Conservation (phyloP, 2,329 filamentous ascomycete species). For the Penicillium sp. region DNA sequence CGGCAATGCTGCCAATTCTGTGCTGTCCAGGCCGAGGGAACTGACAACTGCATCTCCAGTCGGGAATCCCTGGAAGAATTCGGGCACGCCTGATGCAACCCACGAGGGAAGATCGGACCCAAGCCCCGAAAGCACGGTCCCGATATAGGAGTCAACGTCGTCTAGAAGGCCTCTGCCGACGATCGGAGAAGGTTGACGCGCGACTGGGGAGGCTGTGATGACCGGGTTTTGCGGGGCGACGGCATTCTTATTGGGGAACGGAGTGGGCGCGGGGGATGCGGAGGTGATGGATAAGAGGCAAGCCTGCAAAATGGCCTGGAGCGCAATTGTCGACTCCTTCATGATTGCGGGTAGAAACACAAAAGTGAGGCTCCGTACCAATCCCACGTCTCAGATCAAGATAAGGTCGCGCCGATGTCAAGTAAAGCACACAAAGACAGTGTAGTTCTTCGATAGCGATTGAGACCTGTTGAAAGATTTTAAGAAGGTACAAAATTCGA, state of each 20-base stretch:
- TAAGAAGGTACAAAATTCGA: neutral
- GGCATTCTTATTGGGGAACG: slow-evolving; percentile 3
- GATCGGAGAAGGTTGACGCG: slow-evolving; percentile 11
- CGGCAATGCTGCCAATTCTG: slow-evolving; percentile 16
- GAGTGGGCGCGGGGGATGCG: slow-evolving; percentile 13
- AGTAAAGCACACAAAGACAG: neutral
- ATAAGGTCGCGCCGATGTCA: neutral
- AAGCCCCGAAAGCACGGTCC: slow-evolving; percentile 9
- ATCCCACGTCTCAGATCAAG: neutral
- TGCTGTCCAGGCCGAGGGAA: slow-evolving; percentile 18
- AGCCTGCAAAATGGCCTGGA: slow-evolving; percentile 7
- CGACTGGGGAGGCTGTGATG: slow-evolving; percentile 15
- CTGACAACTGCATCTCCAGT: slow-evolving; percentile 22
- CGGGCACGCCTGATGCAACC: slow-evolving; percentile 24
- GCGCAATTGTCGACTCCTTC: neutral
- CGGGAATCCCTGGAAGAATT: slow-evolving; percentile 23
- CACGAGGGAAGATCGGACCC: slow-evolving; percentile 19
- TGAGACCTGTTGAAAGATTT: neutral
- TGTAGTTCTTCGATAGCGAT: neutral
- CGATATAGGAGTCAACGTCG: slow-evolving; percentile 4
- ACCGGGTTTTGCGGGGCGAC: slow-evolving; percentile 7
- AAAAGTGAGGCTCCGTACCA: neutral
- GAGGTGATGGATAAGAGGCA: slow-evolving; percentile 10
- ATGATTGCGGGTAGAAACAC: neutral
- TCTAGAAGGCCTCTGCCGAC: slow-evolving; percentile 5